Percentiles rank a stretch among this genome's conserved stretches.
phyloP scores from a whole-genome alignment of 306 rosid species.

The Inga leiocalycina region DNA sequence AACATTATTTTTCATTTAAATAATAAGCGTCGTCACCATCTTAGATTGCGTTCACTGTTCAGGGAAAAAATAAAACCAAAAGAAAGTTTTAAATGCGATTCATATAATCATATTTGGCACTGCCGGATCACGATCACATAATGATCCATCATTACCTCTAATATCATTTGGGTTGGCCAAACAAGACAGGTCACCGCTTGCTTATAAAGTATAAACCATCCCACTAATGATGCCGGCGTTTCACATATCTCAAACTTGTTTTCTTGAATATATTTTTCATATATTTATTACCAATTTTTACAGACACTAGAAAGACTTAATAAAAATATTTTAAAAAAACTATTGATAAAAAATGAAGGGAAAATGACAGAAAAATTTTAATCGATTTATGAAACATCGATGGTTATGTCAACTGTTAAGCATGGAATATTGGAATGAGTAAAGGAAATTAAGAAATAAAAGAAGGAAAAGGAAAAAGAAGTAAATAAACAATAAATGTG shows the following conservation, averaged over 20 bases:
- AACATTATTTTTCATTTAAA: neutral
- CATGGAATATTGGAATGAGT: neutral
- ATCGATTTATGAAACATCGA: neutral
- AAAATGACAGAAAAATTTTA: too few relatives aligned
- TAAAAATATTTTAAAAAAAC: neutral
- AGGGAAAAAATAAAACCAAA: neutral
- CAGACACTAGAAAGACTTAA: neutral
- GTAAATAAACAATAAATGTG: neutral
- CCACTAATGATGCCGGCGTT: neutral
- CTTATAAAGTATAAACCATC: neutral
- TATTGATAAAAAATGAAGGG: neutral
- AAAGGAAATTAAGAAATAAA: neutral
- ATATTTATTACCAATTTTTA: neutral
- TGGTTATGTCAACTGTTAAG: neutral
- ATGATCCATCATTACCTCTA: neutral
- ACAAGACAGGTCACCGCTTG: neutral
- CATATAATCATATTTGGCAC: neutral
- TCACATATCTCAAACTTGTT: conserved; percentile 11
- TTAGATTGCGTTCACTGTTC: neutral
- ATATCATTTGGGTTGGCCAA: neutral
- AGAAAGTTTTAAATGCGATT: neutral
- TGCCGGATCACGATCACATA: conserved; percentile 24
- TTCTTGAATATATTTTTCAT: neutral
- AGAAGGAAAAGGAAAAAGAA: neutral
- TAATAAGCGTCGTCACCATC: neutral